Percentiles rank a stretch among this genome's conserved stretches.
Conservation (phyloP, 768 basidiomycete genomes). For the Lentinula guzmanii region DNA sequence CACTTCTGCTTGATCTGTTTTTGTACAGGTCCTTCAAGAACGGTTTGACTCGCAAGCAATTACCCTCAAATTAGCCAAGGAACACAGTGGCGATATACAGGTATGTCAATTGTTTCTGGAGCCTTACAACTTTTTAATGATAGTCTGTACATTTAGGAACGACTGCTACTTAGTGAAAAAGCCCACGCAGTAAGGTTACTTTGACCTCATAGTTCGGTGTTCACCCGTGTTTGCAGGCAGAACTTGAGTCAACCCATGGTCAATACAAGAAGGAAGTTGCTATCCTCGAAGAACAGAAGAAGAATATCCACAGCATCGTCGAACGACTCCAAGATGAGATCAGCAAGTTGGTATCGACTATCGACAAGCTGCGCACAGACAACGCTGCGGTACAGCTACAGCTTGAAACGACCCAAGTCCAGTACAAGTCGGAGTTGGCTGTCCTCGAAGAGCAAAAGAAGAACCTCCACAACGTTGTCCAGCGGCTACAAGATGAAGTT, state of each 20-base stretch:
- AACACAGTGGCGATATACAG: conserved; percentile 46
- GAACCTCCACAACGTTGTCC: conserved; percentile 14
- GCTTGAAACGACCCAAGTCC: conserved; percentile 12
- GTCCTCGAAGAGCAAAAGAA: conserved; percentile 34
- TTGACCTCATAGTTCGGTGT: background rate
- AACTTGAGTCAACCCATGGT: conserved; percentile 10
- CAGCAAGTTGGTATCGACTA: conserved; percentile 14
- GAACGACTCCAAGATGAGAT: background rate
- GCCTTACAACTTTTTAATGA: background rate
- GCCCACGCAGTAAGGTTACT: conserved; percentile 25
- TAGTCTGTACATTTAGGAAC: conserved; percentile 23
- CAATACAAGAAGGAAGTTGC: conserved; percentile 32
- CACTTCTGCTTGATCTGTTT: background rate
- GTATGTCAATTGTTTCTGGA: conserved; percentile 15
- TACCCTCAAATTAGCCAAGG: conserved; percentile 48
- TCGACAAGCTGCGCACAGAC: conserved; percentile 22
- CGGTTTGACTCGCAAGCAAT: conserved; percentile 53
- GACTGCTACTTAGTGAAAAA: conserved; percentile 27
- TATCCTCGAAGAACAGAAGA: conserved; percentile 34
- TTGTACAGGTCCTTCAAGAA: conserved; percentile 44
- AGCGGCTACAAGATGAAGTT: background rate
- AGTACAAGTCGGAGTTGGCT: conserved; percentile 30
- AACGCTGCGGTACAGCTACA: background rate
- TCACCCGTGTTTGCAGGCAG: background rate
- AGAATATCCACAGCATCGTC: conserved; percentile 15